Conservation (phyloP, 805 yeast species). For the Saccharomycopsis guyanensis region DNA sequence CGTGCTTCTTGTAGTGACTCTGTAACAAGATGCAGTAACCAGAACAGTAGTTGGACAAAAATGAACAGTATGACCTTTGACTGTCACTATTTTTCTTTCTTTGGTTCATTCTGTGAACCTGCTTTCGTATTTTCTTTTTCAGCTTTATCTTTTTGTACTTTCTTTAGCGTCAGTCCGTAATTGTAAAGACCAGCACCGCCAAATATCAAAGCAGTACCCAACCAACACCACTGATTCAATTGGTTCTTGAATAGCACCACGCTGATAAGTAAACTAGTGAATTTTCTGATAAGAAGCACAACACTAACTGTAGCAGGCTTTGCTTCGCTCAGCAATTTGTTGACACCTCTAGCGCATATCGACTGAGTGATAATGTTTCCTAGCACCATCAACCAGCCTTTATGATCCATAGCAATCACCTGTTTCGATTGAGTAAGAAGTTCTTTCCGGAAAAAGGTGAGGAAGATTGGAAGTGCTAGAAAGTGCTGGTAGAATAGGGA, state of each 20-base stretch:
- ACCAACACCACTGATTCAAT: constrained; percentile 31
- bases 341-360: constrained; percentile 63
- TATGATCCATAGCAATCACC: constrained; percentile 21
- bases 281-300: constrained; percentile 52
- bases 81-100: background rate
- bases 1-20: no score
- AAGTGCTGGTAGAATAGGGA: constrained; percentile 54
- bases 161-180: constrained; percentile 2
- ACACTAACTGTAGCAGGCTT: constrained; percentile 60
- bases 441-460: constrained; percentile 28
- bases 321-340: constrained; percentile 46
- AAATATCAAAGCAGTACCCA: constrained; percentile 48
- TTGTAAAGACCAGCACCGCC: constrained; percentile 46
- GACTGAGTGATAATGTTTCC: constrained; percentile 48
- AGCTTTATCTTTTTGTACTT: background rate
- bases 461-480: constrained; percentile 47
- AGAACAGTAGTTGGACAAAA: no score
- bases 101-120: background rate
- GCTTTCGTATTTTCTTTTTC: background rate
- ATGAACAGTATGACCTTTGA: background rate
- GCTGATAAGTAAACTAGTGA: constrained; percentile 51
- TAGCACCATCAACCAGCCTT: constrained; percentile 27
- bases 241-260: constrained; percentile 43
- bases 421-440: background rate
- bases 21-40: no score